Evolutionary conservation across 768 basidiomycete species (phyloP), one percentile per base, ranked within the genome.

Genomic region (Rhizopogon vulgaris): DNA sequence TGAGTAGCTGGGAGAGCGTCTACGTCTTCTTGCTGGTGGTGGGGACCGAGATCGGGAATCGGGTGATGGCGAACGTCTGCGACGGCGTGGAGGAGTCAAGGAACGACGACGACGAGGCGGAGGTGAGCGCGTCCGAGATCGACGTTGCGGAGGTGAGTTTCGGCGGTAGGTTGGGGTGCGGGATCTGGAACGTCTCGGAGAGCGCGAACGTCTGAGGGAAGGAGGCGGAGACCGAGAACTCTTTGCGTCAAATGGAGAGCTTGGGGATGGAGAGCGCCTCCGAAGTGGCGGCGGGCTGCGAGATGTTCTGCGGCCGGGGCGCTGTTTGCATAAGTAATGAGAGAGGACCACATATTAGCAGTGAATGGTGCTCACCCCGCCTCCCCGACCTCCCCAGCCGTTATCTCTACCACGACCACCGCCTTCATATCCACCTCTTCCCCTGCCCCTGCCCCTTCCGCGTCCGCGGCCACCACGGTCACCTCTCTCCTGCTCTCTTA

Each of bases 321-420:
- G 75, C 78, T 63, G 17, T 52, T 47, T 49, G 52, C n/a, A 48
- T 12, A 43, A 22, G 27, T 34, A 32, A 39, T 59, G 27, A 66
- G 49, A 36, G 46, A 45, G 41, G 46, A 38, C n/a, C 34, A 32
- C 52, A 34, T 15, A 24, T 42, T 9, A 38, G 50, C 10, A 25
- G 27, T 18, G 18, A 42, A 52, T 48, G 38, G 8, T n/a, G 55
- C 64, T 30, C 56, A 63, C 63, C 53, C 79, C 83, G 48, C 85
- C 79, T 22, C 84, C 84, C 59, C 87, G 73, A 9, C 65, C 71
- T 49, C 87, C 83, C 85, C 87, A 87, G 10, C 85, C 84, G 38
- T 73, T 70, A 54, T 84, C 85, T 48, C 76, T 67, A 17, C 73
- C 71, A 39, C 79, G 65, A 11, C 75, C 74, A 41, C 75, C 72